Evolutionary conservation across 2,329 filamentous ascomycete species (phyloP), one percentile per base, ranked within the genome.

Genomic region (Zymoseptoria brevis): DNA sequence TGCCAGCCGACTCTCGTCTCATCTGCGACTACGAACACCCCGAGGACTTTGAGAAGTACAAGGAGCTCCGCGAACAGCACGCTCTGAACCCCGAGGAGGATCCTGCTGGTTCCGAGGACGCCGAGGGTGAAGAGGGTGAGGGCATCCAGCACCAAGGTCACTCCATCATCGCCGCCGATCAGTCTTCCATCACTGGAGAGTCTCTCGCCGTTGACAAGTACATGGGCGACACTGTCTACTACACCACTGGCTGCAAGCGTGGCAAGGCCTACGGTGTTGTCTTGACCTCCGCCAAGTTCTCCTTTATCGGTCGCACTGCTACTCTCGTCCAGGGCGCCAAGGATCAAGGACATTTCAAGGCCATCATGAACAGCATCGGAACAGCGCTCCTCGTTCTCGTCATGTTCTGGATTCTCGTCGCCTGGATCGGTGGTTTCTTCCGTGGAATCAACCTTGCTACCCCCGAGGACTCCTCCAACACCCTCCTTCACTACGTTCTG

Each of bases 391-490:
- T 90, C 67, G 86, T 90, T 68, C 79, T 90, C 63, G 87, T 90
- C 77, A 86, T 90, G 76, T 87, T 88, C 77, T 90, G 83, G 81
- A 88, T 90, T 74, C 80, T 90, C 69, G 77, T 83, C 58, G 81
- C 86, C 67, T 90, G 87, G 87, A 87, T 90, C 66, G 87, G 87
- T 75, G 87, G 86, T 74, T 90, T 90, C 82, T 89, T 85, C 83
- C 87, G 84, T 73, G 78, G 87, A 76, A 73, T 89, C 64, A 78
- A 79, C 66, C 83, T 90, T 67, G 83, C 83, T 22, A 81, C 79
- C 21, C 80, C 81, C 8, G 78, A 83, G 68, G 65, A 79, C 57
- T 80, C 79, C 65, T 83, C 84, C 70, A 76, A 81, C 78, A 86
- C 84, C 74, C 72, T 89, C 73, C 80, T 89, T 68, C 81, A 84